phyloP scores from a whole-genome alignment of 805 yeast species.

The Yarrowia alimentaria region DNA sequence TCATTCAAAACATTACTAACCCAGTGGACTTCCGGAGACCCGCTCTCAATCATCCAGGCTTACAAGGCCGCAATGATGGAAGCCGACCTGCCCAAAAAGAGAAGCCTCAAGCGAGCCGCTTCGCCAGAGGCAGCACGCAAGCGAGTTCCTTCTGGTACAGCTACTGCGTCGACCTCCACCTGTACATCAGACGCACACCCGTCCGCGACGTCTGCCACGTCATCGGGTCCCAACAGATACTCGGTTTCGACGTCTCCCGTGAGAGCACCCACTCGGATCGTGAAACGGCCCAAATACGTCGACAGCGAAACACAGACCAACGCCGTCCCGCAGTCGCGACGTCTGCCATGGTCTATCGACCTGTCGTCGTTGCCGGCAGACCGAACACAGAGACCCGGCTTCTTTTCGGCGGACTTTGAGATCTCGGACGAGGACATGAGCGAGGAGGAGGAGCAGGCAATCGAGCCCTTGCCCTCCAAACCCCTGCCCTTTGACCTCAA shows the following conservation, averaged over 20 bases:
- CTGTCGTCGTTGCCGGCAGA: constrained; percentile 9
- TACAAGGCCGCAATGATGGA: constrained; percentile 20
- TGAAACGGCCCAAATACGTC: constrained; percentile 12
- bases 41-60: constrained; percentile 7
- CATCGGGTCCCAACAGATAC: constrained; percentile 14
- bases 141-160: no score
- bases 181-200: no score
- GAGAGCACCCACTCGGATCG: constrained; percentile 2
- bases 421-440: constrained; percentile 15
- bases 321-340: constrained; percentile 1
- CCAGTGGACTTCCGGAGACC: constrained; percentile 13
- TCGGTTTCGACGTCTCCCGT: no score
- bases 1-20: neutral
- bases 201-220: no score
- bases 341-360: constrained; percentile 12
- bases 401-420: constrained; percentile 10
- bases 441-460: constrained; percentile 1
- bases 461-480: neutral
- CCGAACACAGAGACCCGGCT: constrained; percentile 7
- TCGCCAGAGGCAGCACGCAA: neutral
- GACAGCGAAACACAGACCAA: constrained; percentile 22
- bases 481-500: constrained; percentile 13
- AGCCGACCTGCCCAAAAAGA: no score
- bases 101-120: neutral
- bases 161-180: no score